Base-by-base conservation (phyloP, 1,139 yeast species). In the Taiozyma sp. region DNA sequence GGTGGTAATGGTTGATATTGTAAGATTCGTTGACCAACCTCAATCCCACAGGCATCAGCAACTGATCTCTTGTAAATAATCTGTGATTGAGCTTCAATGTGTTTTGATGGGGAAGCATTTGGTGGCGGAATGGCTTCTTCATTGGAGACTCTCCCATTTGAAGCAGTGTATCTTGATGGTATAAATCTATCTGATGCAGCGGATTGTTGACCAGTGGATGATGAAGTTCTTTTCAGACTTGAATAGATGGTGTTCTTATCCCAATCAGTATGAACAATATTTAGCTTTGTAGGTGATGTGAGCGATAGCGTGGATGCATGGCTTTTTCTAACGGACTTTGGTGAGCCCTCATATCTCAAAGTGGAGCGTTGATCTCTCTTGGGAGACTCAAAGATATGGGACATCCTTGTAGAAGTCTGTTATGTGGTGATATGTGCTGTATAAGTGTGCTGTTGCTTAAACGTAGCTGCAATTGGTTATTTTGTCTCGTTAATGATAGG, bases 41-140 rank as follows among this genome's bases (percentile, higher is more conserved):
- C 87, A 50, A 92, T 75, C 0, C 98, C 98, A 67, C 97, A 91
- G 0, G 97, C 97, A 66, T 88, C 89, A 0, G 98, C 98, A 10
- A 92, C 96, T 47, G 90, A 86, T 60, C 84, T 83, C 67, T 87
- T 88, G 66, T 90, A 90, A 5, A 85, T 83, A 57, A 81, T 76
- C 41, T 83, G 78, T 2, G 88, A 82, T 65, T 85, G 91, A 2
- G 87, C 86, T 61, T 80, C 80, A 43, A 87, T 80, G 66, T 86
- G 81, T 34, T 75, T 72, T 9, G 72, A 66, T 1, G 82, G 82
- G 7, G 79, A 70, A 22, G 79, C 78, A 54, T 70, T 72, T 30
- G 78, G 74, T 32, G 74, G 71, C 10, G 80, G 78, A 5, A 60
- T 53, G 8, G 53, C 28, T n/a, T 61, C 62, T 12, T 62, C 63